These are phyloP conservation scores for Suillus decipiens DNA, from an alignment of 768 basidiomycete genomes.

Conservation along the genomic window DNA sequence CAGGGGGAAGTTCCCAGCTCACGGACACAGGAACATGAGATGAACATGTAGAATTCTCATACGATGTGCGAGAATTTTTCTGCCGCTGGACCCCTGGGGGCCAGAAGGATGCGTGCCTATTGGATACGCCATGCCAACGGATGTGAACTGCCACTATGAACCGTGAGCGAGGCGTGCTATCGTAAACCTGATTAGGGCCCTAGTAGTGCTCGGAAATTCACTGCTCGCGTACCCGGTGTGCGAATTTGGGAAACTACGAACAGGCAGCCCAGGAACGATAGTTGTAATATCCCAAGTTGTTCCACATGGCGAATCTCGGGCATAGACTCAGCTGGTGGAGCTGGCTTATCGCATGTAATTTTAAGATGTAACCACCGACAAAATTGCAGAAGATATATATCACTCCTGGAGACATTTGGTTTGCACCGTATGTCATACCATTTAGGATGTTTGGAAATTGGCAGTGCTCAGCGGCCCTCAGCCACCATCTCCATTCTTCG, in stretches of 20 bases:
- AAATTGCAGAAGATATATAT: not conserved
- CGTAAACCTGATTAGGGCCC: not conserved
- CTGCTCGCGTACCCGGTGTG: not conserved
- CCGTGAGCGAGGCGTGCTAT: slow-evolving; percentile 10
- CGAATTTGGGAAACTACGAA: not conserved
- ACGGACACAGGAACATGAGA: slow-evolving; percentile 16
- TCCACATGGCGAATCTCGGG: not conserved
- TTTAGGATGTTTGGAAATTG: not conserved
- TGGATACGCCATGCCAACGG: slow-evolving; percentile 11
- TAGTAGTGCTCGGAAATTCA: not conserved
- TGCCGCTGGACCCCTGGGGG: not conserved
- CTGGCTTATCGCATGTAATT: not conserved
- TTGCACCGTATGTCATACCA: not conserved
- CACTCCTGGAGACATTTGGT: not conserved
- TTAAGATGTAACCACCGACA: not conserved
- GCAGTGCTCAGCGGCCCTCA: not conserved
- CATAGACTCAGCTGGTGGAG: not conserved
- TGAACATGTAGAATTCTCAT: slow-evolving; percentile 10
- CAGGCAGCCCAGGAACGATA: not conserved
- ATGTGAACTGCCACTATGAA: slow-evolving; percentile 9
- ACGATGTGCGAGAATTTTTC: slow-evolving; percentile 14
- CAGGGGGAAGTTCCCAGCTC: slow-evolving; percentile 7
- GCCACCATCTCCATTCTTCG: slow-evolving; percentile 42
- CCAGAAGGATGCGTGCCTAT: not conserved
- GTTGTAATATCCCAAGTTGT: not conserved